Base-by-base conservation (phyloP, 208 protist species). In the Crithidia bombi region DNA sequence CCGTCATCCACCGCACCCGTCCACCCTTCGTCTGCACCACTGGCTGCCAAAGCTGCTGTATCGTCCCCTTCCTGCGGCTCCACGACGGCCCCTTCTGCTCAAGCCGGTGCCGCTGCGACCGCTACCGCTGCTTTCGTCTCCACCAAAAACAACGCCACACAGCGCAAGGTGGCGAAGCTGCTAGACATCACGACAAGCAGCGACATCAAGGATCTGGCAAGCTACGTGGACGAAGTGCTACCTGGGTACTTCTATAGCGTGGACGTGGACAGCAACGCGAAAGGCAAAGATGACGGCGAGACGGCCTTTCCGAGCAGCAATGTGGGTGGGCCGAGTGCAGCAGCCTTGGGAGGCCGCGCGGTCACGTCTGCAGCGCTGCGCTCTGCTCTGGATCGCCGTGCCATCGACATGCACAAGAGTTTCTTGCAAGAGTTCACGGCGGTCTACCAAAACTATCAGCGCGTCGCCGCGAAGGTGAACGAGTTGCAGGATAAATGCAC, bases 161-260 rank as follows among this genome's bases (percentile, higher is more conserved):
- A 77, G 41, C 63, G 71, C 33, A 69, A 66, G 50, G 71, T 77
- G 41, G 63, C 71, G 30, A 77, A 79, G 67, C 61, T 93, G 32
- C 78, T 93, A 21, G 87, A 86, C 56, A 81, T 89, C 64, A 83
- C 67, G 1, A 69, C 89, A 1, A 84, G 87, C 68, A 73, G 79
- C 47, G 79, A 86, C 32, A 74, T 93, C 52, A 75, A 80, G 26
- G 81, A 89, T 17, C 66, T 93, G 36, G 78, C 87, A 17, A 63
- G 78, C 25, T 93, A 93, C 58, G 81, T 89, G 46, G 79, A 90
- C 50, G 74, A 82, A 32, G 69, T 78, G 17, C 70, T 87, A 25
- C 87, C 84, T 0, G 79, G 75, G 10, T 83, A 66, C 46, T 76
- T 85, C 63, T 73, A 55, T 51, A 69, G 10, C 51, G 32, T 65